Percentiles rank a stretch among this genome's conserved stretches.
Evolutionary conservation across 1,139 yeast genomes (phyloP).

Genomic region (Wickerhamomyces sp.): DNA sequence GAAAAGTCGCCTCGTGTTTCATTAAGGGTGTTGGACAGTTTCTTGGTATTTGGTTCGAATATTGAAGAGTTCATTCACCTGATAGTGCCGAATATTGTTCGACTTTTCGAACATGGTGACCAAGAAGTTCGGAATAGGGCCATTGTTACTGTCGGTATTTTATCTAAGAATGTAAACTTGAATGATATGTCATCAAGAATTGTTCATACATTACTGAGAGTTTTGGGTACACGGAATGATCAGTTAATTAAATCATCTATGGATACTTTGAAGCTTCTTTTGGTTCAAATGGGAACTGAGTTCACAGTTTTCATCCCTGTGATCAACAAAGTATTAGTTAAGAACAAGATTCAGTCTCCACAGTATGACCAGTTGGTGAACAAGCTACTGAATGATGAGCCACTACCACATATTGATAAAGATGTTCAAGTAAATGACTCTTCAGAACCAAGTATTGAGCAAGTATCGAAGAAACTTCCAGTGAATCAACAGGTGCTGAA

Average conservation of each 20-base stretch:
- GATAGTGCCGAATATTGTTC: conserved; percentile 77
- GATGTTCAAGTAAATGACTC: conserved; percentile 52
- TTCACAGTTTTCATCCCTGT: conserved; percentile 86
- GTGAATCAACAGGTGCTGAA: conserved; percentile 39
- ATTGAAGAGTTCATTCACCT: conserved; percentile 87
- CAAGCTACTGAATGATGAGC: conserved; percentile 81
- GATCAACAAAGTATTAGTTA: conserved; percentile 64
- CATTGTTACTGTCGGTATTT: conserved; percentile 77
- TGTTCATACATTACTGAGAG: conserved; percentile 79
- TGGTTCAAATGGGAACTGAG: conserved; percentile 79
- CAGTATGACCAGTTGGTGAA: conserved; percentile 78
- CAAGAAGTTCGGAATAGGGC: conserved; percentile 62
- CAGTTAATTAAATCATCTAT: conserved; percentile 62
- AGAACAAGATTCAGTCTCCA: conserved; percentile 62
- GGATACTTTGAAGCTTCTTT: conserved; percentile 74
- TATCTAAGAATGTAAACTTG: conserved; percentile 68
- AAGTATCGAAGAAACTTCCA: conserved; percentile 70
- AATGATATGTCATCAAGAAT: conserved; percentile 90
- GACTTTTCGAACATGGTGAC: conserved; percentile 69
- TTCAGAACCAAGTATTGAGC: conserved; percentile 59
- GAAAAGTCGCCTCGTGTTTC: conserved; percentile 71
- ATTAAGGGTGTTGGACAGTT: conserved; percentile 71
- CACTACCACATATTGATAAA: conserved; percentile 76
- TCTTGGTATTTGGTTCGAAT: conserved; percentile 85
- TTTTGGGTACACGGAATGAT: conserved; percentile 52